These are phyloP conservation scores for Lanzia echinophila DNA, from an alignment of 2,329 filamentous ascomycete genomes.

Conservation along the genomic window DNA sequence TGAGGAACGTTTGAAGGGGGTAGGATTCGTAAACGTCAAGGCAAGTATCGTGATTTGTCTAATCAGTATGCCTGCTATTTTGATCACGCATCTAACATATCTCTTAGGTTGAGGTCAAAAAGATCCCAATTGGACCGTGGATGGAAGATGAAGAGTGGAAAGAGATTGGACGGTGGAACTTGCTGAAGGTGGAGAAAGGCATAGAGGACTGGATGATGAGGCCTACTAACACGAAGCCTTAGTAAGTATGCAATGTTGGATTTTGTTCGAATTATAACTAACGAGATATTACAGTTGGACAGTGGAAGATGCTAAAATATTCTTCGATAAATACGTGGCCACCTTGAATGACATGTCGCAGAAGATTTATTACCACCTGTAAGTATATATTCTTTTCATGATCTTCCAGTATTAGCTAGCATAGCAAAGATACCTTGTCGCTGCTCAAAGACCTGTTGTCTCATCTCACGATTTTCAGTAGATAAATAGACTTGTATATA, in stretches of 20 bases:
- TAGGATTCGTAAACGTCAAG: constrained; percentile 39
- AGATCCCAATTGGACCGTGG: constrained; percentile 38
- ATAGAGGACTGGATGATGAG: constrained; percentile 9
- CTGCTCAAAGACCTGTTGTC: neutral
- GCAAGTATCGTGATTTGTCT: constrained; percentile 38
- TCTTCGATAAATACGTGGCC: neutral
- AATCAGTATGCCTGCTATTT: no score
- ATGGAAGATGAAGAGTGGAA: constrained; percentile 32
- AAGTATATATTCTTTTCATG: neutral
- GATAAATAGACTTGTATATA: no score
- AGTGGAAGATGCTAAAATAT: neutral
- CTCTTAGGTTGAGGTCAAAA: neutral
- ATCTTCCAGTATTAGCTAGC: no score
- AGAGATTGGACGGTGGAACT: constrained; percentile 14
- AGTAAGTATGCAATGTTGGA: neutral
- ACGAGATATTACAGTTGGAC: neutral
- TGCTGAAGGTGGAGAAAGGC: constrained; percentile 12
- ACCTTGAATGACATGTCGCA: neutral
- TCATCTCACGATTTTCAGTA: no score
- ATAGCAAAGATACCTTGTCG: neutral
- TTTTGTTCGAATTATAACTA: neutral
- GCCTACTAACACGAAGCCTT: neutral
- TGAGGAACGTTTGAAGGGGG: constrained; percentile 29
- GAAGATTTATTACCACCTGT: neutral
- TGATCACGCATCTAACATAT: no score